A percentile compares a stretch with the other conserved stretches of the same genome.
These are phyloP conservation scores for Neonectria neomacrospora DNA, from an alignment of 2,329 filamentous ascomycete species.

Conservation along the genomic window DNA sequence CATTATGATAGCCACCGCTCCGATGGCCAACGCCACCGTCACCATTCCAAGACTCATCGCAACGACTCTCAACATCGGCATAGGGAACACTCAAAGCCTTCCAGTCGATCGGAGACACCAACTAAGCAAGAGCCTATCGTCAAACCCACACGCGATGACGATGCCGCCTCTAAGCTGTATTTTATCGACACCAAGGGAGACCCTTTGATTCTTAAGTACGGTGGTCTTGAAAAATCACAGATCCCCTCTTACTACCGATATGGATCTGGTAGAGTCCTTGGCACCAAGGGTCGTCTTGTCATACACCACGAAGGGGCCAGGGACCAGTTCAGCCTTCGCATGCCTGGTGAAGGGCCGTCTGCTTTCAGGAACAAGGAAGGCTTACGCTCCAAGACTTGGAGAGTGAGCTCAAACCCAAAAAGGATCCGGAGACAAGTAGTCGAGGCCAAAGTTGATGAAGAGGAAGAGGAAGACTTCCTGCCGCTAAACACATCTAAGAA, in stretches of 20 bases:
- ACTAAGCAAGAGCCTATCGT: constrained; percentile 16
- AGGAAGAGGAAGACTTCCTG: constrained; percentile 59
- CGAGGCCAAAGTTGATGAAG: constrained; percentile 37
- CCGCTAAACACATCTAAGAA: constrained; percentile 57
- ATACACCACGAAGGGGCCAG: constrained; percentile 74
- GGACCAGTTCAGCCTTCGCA: constrained; percentile 64
- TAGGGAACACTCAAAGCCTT: constrained; percentile 18
- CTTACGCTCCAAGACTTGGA: constrained; percentile 56
- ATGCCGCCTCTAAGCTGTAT: constrained; percentile 55
- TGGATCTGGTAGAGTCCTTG: constrained; percentile 77
- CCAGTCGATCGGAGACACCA: constrained; percentile 19
- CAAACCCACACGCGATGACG: constrained; percentile 18
- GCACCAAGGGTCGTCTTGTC: constrained; percentile 66
- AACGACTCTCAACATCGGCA: constrained; percentile 29
- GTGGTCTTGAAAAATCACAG: constrained; percentile 75
- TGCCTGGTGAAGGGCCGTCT: constrained; percentile 53
- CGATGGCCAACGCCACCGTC: constrained; percentile 31
- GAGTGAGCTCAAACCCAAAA: constrained; percentile 53
- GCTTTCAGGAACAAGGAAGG: constrained; percentile 57
- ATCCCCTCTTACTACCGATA: constrained; percentile 77
- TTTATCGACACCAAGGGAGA: constrained; percentile 81
- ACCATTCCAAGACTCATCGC: constrained; percentile 33
- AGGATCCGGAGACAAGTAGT: constrained; percentile 50
- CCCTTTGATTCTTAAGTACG: constrained; percentile 77
- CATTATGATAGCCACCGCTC: constrained; percentile 36